These are phyloP conservation scores for Malus hybrid DNA, from an alignment of 331 rosid species.

Conservation along the genomic window DNA sequence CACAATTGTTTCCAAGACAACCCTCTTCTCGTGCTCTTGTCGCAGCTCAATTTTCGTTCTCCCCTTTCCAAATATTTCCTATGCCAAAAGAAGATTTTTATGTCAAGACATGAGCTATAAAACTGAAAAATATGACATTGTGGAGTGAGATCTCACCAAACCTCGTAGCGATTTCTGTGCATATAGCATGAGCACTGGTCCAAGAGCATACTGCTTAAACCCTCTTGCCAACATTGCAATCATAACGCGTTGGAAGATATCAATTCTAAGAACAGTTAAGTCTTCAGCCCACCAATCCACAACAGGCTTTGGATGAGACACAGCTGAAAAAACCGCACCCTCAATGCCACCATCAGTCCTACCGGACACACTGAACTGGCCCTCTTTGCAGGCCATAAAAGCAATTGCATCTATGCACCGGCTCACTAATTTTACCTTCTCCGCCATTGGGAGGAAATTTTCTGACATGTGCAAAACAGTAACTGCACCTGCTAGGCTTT, in stretches of 20 bases:
- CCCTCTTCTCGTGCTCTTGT: conserved; percentile 87
- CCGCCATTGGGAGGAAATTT: conserved; percentile 67
- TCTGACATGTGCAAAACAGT: conserved; percentile 62
- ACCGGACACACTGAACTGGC: conserved; percentile 44
- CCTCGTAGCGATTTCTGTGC: conserved; percentile 97
- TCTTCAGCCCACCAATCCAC: conserved; percentile 99
- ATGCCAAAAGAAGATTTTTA: conserved; percentile 6
- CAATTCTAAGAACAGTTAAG: conserved; percentile 74
- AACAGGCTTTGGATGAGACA: conserved; percentile 39
- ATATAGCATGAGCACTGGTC: conserved; percentile 88
- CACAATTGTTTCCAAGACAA: conserved; percentile 78
- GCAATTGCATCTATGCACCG: conserved; percentile 84
- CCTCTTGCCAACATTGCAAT: conserved; percentile 97
- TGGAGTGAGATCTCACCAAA: conserved; percentile 80
- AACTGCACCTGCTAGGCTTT: conserved; percentile 67
- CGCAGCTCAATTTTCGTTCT: conserved; percentile 67
- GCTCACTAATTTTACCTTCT: conserved; percentile 68
- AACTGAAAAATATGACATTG: background rate
- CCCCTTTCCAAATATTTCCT: conserved; percentile 73
- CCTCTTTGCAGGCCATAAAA: conserved; percentile 61
- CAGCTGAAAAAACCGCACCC: conserved; percentile 28
- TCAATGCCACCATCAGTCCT: conserved; percentile 25
- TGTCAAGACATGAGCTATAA: background rate
- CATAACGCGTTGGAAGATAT: conserved; percentile 77
- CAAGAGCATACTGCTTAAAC: conserved; percentile 73